Base-by-base conservation (phyloP, 768 basidiomycete genomes). In the Pleurotus giganteus region DNA sequence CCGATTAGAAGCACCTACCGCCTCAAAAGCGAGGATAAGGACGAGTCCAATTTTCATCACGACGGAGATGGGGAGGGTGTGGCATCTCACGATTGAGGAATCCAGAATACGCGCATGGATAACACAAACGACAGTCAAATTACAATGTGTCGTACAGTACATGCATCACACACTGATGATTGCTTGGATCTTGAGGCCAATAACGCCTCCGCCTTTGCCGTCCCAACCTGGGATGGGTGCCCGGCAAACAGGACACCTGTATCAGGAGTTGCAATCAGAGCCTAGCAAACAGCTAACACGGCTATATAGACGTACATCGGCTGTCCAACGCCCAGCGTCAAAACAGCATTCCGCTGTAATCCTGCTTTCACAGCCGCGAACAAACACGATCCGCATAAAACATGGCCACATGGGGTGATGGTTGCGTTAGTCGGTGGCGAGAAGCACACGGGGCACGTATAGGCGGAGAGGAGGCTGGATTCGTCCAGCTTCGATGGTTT, bases 391-490 rank as follows among this genome's bases (percentile, higher is more conserved):
- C 88, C 89, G 59, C 90, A 91, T 57, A 85, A 83, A 34, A 92
- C 76, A 59, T 92, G 90, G 0, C 90, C 90, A 59, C 90, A 92
- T 0, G 87, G 88, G 0, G 89, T 91, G 43, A 92, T 65, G 1
- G 88, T 87, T 4, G 90, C 86, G 57, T 88, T 84, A 0, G 82
- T 82, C 0, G 89, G 89, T 0, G 86, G 79, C 36, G 75, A 84
- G 74, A 90, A 89, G 64, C 90, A 91, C 57, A 91, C 86, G 8
- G 90, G 90, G 63, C 90, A 91, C 0, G 79, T 81, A 65, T 89
- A 91, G n/a, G 76, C 69, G 0, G 85, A 77, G 13, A 89, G 74
- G 0, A 66, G 71, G 27, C 78, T 74, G 9, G 65, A 53, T 41
- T 55, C 53, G 19, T 34, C 44, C 28, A 51, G 29, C 28, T 55